Evolutionary conservation across 2,329 filamentous ascomycete species (phyloP).

Genomic region (Lasiodiplodia sp.): DNA sequence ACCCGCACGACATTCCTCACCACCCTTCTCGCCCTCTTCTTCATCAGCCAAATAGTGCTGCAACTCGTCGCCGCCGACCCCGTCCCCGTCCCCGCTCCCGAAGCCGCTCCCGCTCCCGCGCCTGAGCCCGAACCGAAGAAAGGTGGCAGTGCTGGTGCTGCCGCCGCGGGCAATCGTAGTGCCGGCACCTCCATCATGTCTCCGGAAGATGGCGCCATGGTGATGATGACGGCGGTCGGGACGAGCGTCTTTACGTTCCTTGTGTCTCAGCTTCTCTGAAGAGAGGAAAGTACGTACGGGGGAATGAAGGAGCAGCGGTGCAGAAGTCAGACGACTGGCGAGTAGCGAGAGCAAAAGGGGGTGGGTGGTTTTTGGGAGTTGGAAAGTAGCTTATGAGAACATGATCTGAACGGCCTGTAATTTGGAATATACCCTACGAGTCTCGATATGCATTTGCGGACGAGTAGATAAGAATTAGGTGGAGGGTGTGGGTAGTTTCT

Average conservation of each 20-base stretch:
- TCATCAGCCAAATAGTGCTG: slow-evolving; percentile 6
- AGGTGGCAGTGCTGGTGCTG: no score
- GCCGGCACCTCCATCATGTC: neutral
- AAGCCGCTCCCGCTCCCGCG: neutral
- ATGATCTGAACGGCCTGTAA: neutral
- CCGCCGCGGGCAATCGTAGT: neutral
- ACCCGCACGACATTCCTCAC: neutral
- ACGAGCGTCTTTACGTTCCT: slow-evolving; percentile 13
- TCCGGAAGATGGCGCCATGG: neutral
- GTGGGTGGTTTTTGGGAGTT: neutral
- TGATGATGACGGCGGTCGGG: neutral
- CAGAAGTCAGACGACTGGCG: neutral
- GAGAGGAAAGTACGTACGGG: neutral
- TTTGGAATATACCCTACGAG: neutral
- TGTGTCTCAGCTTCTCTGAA: neutral
- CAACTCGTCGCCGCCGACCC: slow-evolving; percentile 15
- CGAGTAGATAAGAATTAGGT: neutral
- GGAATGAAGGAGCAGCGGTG: no score
- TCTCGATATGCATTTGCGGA: neutral
- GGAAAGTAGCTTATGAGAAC: neutral
- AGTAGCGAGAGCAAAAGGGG: neutral
- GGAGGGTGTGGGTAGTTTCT: neutral
- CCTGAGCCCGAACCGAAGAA: slow-evolving; percentile 7
- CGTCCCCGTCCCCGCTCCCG: neutral
- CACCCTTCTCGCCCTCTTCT: slow-evolving; percentile 7